Base-by-base conservation (phyloP, 768 basidiomycete species). In the Russula vinacea region DNA sequence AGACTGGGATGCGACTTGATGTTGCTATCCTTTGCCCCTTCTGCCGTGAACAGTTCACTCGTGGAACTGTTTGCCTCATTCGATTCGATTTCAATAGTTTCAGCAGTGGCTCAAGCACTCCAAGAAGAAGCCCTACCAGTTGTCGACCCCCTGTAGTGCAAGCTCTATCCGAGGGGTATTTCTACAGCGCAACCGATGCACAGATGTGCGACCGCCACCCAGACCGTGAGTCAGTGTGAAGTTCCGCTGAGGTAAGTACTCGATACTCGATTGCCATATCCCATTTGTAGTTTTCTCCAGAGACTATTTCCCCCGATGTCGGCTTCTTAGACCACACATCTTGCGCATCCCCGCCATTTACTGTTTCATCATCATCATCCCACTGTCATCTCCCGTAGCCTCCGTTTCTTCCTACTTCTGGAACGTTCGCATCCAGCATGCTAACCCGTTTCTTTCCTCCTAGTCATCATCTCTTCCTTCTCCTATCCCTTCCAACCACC, bases 11-110 rank as follows among this genome's bases (percentile, higher is more conserved):
- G n/a, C n/a, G n/a, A n/a, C n/a, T n/a, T n/a, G n/a, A n/a, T n/a
- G n/a, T n/a, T n/a, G n/a, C n/a, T n/a, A n/a, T n/a, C n/a, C n/a
- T n/a, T 76, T 92, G 90, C 78, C 90, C 90, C 69, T 91, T 91
- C 78, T 92, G 90, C 77, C 87, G 90, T 72, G 88, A 89, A 76
- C 75, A 79, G 16, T 92, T 92, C 75, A 79, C 83, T 63, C 74
- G 76, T 73, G 84, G 88, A 74, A 77, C 79, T 69, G 78, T 87
- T 71, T 89, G 90, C 72, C 77, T 89, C 72, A 87, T 92, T 74
- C 90, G 90, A 66, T 84, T 89, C 71, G 90, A 92, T 75, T 89
- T 88, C 71, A 76, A 81, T n/a, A 69, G 72, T 37, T 65, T 67
- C 58, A 65, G 83, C 64, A 86, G 81, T 71, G 87, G 87, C 70